Percentiles rank a stretch among this genome's conserved stretches.
These are phyloP conservation scores for Trichosporon sp. DNA, from an alignment of 1,284 basidiomycete species.

Conservation along the genomic window DNA sequence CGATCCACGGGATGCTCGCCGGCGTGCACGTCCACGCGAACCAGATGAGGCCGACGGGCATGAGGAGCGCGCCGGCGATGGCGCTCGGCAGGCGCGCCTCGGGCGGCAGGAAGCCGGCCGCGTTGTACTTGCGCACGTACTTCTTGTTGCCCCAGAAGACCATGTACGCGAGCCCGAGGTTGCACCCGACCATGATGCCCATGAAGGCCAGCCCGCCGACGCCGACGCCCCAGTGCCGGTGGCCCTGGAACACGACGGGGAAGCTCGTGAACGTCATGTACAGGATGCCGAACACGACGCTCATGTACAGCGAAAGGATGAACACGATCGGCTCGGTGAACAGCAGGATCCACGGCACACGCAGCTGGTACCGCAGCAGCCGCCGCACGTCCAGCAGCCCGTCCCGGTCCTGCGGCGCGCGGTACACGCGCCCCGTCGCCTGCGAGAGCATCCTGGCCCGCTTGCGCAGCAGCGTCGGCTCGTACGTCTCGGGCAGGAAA, in stretches of 20 bases:
- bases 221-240: slow-evolving; percentile 43
- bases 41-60: slow-evolving; percentile 49
- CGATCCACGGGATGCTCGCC: slow-evolving; percentile 57
- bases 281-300: slow-evolving; percentile 46
- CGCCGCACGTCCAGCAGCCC: slow-evolving; percentile 31
- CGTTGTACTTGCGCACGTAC: slow-evolving; percentile 22
- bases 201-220: slow-evolving; percentile 61
- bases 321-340: slow-evolving; percentile 50
- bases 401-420: slow-evolving; percentile 47
- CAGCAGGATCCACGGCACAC: slow-evolving; percentile 48
- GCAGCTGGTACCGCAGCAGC: slow-evolving; percentile 43
- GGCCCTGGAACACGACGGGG: slow-evolving; percentile 48
- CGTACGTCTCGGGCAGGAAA: slow-evolving; percentile 50
- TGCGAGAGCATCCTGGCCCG: slow-evolving; percentile 42
- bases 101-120: slow-evolving; percentile 27
- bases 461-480: slow-evolving; percentile 45
- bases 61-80: slow-evolving; percentile 56
- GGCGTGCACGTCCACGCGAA: slow-evolving; percentile 57
- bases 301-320: slow-evolving; percentile 49
- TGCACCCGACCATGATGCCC: slow-evolving; percentile 59
- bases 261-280: slow-evolving; percentile 37
- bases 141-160: slow-evolving; percentile 33
- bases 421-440: slow-evolving; percentile 45
- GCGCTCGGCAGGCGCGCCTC: slow-evolving; percentile 59
- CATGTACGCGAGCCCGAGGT: slow-evolving; percentile 58